These are phyloP conservation scores for Ambrosia hybrid DNA, from an alignment of 140 eudicot species.

Conservation along the genomic window DNA sequence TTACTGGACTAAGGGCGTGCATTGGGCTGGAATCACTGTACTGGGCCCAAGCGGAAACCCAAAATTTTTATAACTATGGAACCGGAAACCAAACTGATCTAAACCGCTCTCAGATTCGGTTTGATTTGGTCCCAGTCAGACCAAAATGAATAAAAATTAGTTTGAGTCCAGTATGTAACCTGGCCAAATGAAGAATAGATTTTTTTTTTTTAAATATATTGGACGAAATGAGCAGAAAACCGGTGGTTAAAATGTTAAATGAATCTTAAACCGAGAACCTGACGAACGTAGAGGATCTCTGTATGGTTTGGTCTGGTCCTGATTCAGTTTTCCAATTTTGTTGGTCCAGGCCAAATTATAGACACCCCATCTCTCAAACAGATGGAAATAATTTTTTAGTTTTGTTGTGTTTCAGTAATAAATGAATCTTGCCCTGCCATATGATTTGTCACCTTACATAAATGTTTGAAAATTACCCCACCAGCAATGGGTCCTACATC, in stretches of 20 bases:
- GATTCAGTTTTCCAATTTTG: neutral
- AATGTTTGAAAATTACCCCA: neutral
- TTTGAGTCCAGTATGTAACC: no score
- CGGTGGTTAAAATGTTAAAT: neutral
- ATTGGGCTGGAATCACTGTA: slow-evolving; percentile 7
- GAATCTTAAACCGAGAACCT: neutral
- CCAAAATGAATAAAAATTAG: neutral
- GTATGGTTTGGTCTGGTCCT: neutral
- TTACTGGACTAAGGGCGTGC: neutral
- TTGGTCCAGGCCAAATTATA: neutral
- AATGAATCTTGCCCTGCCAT: neutral
- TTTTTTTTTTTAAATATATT: no score
- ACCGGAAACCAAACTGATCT: neutral
- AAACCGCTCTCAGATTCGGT: neutral
- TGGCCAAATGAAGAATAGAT: no score
- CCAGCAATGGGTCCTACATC: slow-evolving; percentile 12
- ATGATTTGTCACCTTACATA: neutral
- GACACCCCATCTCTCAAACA: neutral
- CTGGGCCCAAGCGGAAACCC: neutral
- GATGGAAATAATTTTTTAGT: neutral
- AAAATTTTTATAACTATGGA: neutral
- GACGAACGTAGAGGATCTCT: neutral
- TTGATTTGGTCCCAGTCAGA: neutral
- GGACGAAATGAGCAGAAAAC: neutral
- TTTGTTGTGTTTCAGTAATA: neutral